Evolutionary conservation across 352 stramenopile species (phyloP).

Genomic region (Globisporangium megalacanthum): DNA sequence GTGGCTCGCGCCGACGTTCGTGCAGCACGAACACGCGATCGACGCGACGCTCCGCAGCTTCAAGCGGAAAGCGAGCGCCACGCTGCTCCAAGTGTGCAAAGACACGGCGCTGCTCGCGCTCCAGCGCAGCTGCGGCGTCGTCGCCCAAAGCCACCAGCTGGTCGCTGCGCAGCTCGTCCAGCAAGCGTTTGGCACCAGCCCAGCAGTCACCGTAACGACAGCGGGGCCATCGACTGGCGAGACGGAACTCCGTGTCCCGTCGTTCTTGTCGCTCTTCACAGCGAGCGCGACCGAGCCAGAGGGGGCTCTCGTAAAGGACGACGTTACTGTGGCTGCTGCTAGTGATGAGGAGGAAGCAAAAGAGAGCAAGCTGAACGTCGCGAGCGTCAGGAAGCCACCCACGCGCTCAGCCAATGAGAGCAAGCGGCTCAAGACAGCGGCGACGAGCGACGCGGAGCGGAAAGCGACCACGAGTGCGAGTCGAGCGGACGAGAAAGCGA

Average conservation of each 20-base stretch:
- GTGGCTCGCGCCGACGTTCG: slow-evolving; percentile 60
- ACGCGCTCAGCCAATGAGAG: too few species aligned
- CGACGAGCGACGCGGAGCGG: not conserved
- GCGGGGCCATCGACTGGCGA: not conserved
- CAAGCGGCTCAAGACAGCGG: not conserved
- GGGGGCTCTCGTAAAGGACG: not conserved
- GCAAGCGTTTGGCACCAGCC: slow-evolving; percentile 37
- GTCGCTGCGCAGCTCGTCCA: slow-evolving; percentile 59
- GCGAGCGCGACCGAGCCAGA: not conserved
- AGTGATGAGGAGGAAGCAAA: too few species aligned
- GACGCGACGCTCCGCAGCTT: slow-evolving; percentile 47
- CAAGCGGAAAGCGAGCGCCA: slow-evolving; percentile 59
- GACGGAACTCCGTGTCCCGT: slow-evolving; percentile 10
- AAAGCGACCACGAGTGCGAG: not conserved
- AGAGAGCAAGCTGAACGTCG: too few species aligned
- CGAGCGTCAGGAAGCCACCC: too few species aligned
- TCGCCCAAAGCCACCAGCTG: slow-evolving; percentile 62
- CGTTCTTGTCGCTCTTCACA: slow-evolving; percentile 22
- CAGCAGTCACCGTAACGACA: too few species aligned
- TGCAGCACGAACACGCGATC: slow-evolving; percentile 59
- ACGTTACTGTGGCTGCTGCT: not conserved
- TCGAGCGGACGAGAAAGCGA: not conserved
- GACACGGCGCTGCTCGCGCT: slow-evolving; percentile 58
- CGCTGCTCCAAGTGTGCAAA: slow-evolving; percentile 58
- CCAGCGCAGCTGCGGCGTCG: slow-evolving; percentile 47